These are phyloP conservation scores for Fraxinus velutina DNA, from an alignment of 305 asterid genomes.

Conservation along the genomic window DNA sequence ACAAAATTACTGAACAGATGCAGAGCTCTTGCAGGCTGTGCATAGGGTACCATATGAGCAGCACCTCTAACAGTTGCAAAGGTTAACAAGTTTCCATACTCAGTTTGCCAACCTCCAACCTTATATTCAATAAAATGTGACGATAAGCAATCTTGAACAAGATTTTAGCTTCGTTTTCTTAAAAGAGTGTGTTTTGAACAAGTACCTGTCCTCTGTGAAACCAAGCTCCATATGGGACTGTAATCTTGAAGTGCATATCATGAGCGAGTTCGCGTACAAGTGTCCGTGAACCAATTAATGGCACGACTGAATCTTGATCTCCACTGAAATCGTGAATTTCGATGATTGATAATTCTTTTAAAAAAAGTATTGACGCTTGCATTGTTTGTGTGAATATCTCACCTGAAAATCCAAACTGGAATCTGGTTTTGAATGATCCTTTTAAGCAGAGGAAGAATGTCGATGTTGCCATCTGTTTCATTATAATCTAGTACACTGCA, in stretches of 20 bases:
- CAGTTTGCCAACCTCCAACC: slow-evolving; percentile 97
- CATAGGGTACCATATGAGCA: slow-evolving; percentile 89
- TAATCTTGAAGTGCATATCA: slow-evolving; percentile 53
- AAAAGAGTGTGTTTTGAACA: not conserved
- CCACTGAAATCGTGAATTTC: slow-evolving; percentile 47
- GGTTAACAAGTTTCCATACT: slow-evolving; percentile 69
- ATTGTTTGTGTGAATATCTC: not conserved
- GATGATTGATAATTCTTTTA: slow-evolving; percentile 8
- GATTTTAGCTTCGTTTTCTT: not conserved
- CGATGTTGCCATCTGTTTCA: slow-evolving; percentile 50
- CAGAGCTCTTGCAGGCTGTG: slow-evolving; percentile 86
- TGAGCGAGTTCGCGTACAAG: slow-evolving; percentile 84
- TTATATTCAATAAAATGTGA: not conserved
- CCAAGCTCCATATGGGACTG: slow-evolving; percentile 93
- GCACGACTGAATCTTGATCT: slow-evolving; percentile 95
- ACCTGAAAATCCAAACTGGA: slow-evolving; percentile 83
- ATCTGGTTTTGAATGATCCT: slow-evolving; percentile 52
- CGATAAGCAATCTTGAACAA: not conserved
- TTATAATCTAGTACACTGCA: slow-evolving; percentile 49
- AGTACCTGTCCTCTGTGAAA: slow-evolving; percentile 78
- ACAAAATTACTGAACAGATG: slow-evolving; percentile 71
- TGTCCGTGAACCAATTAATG: slow-evolving; percentile 79
- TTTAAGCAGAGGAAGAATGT: slow-evolving; percentile 72
- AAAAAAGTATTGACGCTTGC: not conserved
- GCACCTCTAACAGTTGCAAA: slow-evolving; percentile 91